Evolutionary conservation across 2,329 filamentous ascomycete species (phyloP), one percentile per base, ranked within the genome.

Genomic region (Sodiomyces alkalinus): DNA sequence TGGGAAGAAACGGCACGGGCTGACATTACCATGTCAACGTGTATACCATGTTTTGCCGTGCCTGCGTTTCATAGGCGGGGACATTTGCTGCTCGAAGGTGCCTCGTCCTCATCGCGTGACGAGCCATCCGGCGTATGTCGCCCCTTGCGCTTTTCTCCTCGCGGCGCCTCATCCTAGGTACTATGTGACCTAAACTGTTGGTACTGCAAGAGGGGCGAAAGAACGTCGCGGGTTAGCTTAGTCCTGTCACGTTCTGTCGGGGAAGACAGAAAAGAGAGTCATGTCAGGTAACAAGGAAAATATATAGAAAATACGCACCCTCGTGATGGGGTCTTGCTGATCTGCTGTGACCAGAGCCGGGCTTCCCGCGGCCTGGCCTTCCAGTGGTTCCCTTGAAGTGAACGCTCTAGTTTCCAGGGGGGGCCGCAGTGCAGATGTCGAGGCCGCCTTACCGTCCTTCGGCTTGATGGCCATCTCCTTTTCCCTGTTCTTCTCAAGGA

Each of bases 401-500:
- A 75, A 69, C 11, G 80, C 68, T 34, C 80, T 65, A 27, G 63
- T 56, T 40, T 80, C 58, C 13, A 59, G 38, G 16, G 58, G 40
- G 47, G 55, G 48, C 44, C 58, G 47, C 16, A 55, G 34, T 18
- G 57, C 39, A 8, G 46, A 48, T 14, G 5, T 10, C 12, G 23
- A 25, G n/a, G n/a, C n/a, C n/a, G n/a, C n/a, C 14, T 11, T n/a
- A 7, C 18, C 13, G 8, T 29, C 16, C 5, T 21, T 19, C 4
- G 11, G 7, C 20, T 29, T 23, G 20, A 17, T 22, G 35, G 44
- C 41, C 29, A 53, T 46, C 30, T 54, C 46, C 37, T 54, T 51
- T 47, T 76, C 71, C 28, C 71, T 58, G 43, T 77, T 78, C 53
- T 83, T 80, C 49, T 90, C 81, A 29, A 87, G 66, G 29, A 92